These are phyloP conservation scores for Tylopilus balloui DNA, from an alignment of 768 basidiomycete genomes.

Conservation along the genomic window DNA sequence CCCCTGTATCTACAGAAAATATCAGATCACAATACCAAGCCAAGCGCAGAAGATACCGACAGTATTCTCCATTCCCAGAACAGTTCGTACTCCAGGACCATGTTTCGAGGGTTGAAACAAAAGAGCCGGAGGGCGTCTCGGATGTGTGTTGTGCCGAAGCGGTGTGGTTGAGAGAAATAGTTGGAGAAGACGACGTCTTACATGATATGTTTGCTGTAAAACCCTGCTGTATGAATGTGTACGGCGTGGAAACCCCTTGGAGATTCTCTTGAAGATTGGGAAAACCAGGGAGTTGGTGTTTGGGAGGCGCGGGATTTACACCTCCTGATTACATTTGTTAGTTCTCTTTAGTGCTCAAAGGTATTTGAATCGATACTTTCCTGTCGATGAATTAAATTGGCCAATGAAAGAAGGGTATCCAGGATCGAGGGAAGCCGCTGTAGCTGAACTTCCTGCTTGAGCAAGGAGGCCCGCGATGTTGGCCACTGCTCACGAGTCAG, in stretches of 20 bases:
- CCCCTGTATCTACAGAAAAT: neutral
- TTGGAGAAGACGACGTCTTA: neutral
- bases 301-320: neutral
- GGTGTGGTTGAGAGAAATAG: neutral
- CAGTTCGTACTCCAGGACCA: no score
- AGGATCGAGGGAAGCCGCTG: neutral
- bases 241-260: neutral
- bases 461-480: neutral
- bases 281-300: neutral
- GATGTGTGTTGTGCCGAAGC: neutral
- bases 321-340: neutral
- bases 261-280: neutral
- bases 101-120: neutral
- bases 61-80: neutral
- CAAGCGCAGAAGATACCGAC: neutral
- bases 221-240: neutral
- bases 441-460: neutral
- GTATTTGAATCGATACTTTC: neutral
- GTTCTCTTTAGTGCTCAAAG: neutral
- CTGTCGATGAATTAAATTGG: neutral
- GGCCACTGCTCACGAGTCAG: neutral
- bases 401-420: neutral
- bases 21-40: neutral
- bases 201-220: neutral
- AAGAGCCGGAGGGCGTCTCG: neutral